Evolutionary conservation across 208 protist genomes (phyloP).

Genomic region (Leishmania martiniquensis): DNA sequence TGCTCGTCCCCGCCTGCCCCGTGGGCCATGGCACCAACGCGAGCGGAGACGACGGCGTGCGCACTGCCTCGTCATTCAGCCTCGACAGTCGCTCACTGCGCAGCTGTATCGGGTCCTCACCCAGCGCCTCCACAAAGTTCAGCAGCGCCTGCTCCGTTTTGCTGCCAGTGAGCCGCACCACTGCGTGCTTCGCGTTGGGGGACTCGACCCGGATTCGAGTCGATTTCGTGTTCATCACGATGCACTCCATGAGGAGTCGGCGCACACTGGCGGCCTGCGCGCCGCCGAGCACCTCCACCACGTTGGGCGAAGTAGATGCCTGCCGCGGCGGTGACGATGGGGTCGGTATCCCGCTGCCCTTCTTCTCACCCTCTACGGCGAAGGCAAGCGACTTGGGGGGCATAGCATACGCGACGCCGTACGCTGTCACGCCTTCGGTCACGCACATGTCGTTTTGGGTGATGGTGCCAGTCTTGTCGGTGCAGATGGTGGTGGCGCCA

Average conservation of each 20-base stretch:
- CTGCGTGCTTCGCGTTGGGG: conserved; percentile 47
- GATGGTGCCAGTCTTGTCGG: conserved; percentile 97
- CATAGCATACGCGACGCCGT: conserved; percentile 17
- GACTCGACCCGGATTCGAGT: conserved; percentile 38
- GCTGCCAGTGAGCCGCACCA: conserved; percentile 49
- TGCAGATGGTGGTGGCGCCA: conserved; percentile 93
- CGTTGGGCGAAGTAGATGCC: conserved; percentile 7
- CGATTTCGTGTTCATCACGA: conserved; percentile 65
- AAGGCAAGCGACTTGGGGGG: background rate
- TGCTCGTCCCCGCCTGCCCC: conserved; percentile 24
- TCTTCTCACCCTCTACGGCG: conserved; percentile 9
- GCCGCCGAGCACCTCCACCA: conserved; percentile 29
- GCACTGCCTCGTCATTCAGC: conserved; percentile 36
- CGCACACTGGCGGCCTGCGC: conserved; percentile 18
- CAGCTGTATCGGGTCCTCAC: conserved; percentile 28
- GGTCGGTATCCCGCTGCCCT: background rate
- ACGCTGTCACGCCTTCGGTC: conserved; percentile 40
- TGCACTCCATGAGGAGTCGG: conserved; percentile 60
- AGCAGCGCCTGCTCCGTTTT: conserved; percentile 78
- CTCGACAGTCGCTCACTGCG: conserved; percentile 34
- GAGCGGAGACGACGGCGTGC: conserved; percentile 63
- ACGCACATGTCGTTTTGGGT: conserved; percentile 94
- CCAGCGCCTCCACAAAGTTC: conserved; percentile 24
- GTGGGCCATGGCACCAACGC: conserved; percentile 57
- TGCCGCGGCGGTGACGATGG: background rate